phyloP scores from a whole-genome alignment of 2,329 filamentous ascomycete genomes.

The Alternaria infectoria region DNA sequence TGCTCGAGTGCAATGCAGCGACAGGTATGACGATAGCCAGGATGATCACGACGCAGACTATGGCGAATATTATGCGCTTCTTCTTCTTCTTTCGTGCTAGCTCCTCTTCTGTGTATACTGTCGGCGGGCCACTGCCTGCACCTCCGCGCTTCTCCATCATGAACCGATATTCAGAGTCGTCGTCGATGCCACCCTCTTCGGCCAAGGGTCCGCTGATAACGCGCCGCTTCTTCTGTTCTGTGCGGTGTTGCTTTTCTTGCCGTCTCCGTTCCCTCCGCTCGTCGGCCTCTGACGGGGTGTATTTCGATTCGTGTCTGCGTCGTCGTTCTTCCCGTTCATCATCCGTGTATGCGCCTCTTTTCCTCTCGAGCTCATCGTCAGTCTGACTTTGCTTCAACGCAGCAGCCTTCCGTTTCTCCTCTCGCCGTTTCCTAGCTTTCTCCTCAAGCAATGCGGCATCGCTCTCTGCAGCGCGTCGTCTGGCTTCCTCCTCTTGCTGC shows the following conservation, averaged over 20 bases:
- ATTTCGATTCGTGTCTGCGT: slow-evolving; percentile 35
- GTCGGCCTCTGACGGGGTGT: slow-evolving; percentile 49
- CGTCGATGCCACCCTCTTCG: slow-evolving; percentile 53
- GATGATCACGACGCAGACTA: slow-evolving; percentile 47
- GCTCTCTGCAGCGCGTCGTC: slow-evolving; percentile 26
- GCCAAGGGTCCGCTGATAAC: slow-evolving; percentile 56
- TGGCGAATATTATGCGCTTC: slow-evolving; percentile 60
- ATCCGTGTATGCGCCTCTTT: slow-evolving; percentile 35
- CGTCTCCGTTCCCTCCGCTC: slow-evolving; percentile 48
- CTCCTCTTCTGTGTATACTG: slow-evolving; percentile 49
- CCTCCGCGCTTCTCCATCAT: slow-evolving; percentile 53
- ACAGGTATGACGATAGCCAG: slow-evolving; percentile 57
- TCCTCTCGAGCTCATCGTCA: slow-evolving; percentile 34
- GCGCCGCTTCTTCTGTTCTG: slow-evolving; percentile 46
- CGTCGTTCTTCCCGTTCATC: slow-evolving; percentile 39
- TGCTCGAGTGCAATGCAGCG: slow-evolving; percentile 54
- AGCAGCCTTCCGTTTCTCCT: slow-evolving; percentile 41
- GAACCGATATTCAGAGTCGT: slow-evolving; percentile 50
- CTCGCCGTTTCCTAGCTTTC: slow-evolving; percentile 33
- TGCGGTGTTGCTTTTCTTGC: slow-evolving; percentile 47
- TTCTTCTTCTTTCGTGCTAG: slow-evolving; percentile 49
- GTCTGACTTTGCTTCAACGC: slow-evolving; percentile 26
- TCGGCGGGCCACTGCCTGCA: slow-evolving; percentile 44
- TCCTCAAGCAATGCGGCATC: slow-evolving; percentile 32
- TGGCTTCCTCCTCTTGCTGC: slow-evolving; percentile 45